A percentile compares a stretch with the other conserved stretches of the same genome.
phyloP scores from a whole-genome alignment of 352 stramenopile genomes.

The Blastocystis sp. region DNA sequence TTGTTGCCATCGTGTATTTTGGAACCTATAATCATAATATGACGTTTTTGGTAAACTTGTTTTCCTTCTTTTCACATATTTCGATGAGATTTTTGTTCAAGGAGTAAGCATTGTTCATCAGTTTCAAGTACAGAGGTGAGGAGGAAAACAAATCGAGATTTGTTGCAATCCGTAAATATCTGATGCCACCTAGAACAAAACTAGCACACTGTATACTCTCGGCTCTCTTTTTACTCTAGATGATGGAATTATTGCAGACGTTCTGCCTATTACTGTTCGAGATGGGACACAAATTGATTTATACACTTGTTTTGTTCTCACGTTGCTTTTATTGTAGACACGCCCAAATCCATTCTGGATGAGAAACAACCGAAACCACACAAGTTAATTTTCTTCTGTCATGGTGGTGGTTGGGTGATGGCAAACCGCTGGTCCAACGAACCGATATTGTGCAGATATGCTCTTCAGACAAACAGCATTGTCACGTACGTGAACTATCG shows the following conservation, averaged over 20 bases:
- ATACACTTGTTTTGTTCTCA: background rate
- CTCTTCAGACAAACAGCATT: conserved; percentile 27
- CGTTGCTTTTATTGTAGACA: background rate
- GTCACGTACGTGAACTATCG: conserved; percentile 27
- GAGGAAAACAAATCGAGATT: conserved; percentile 18
- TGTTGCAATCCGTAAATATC: background rate
- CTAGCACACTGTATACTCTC: background rate
- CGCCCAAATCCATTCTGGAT: background rate
- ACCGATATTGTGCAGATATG: background rate
- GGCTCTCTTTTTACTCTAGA: background rate
- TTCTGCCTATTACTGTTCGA: background rate
- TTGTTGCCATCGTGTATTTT: background rate
- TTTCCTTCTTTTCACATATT: background rate
- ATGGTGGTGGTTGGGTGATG: conserved; percentile 39
- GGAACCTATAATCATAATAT: conserved; percentile 35
- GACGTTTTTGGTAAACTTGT: conserved; percentile 29
- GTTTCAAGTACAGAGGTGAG: background rate
- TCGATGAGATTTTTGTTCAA: background rate
- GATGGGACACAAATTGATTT: conserved; percentile 15
- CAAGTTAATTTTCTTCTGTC: conserved; percentile 44
- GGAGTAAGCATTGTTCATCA: background rate
- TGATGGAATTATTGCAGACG: background rate
- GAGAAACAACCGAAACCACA: background rate
- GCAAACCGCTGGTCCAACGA: conserved; percentile 20
- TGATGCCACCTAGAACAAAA: background rate